phyloP scores from a whole-genome alignment of 1,284 basidiomycete genomes.

The Caloboletus firmus region DNA sequence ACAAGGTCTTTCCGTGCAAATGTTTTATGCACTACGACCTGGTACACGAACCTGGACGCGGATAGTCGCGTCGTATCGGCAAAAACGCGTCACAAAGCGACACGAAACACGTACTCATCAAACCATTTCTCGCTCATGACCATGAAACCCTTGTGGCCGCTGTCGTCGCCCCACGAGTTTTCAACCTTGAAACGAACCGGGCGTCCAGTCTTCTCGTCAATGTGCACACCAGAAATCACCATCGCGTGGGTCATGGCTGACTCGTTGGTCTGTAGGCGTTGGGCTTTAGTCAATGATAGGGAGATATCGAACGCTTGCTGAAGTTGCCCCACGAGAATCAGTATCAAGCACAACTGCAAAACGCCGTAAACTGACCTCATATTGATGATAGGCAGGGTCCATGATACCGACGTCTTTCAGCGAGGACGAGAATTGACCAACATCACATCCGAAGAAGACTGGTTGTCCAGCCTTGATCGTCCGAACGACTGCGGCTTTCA shows the following conservation, averaged over 20 bases:
- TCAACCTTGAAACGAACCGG: conserved; percentile 91
- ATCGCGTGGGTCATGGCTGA: conserved; percentile 91
- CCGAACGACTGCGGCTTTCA: conserved; percentile 82
- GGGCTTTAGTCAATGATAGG: conserved; percentile 74
- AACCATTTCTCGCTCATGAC: conserved; percentile 94
- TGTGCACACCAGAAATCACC: conserved; percentile 91
- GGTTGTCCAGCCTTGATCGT: conserved; percentile 88
- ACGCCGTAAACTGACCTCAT: conserved; percentile 52
- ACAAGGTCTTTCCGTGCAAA: conserved; percentile 79
- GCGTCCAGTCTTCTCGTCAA: conserved; percentile 68
- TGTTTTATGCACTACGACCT: conserved; percentile 82
- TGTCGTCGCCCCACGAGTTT: conserved; percentile 89
- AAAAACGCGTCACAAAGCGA: background rate
- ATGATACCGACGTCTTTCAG: conserved; percentile 72
- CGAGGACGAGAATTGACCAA: conserved; percentile 79
- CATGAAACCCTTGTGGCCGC: conserved; percentile 87
- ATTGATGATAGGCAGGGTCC: conserved; percentile 83
- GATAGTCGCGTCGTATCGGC: conserved; percentile 5
- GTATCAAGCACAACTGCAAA: background rate
- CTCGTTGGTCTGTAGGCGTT: conserved; percentile 81
- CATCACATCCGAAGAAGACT: conserved; percentile 94
- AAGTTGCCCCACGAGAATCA: background rate
- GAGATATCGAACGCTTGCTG: conserved; percentile 60
- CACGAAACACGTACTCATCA: conserved; percentile 62
- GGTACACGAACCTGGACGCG: conserved; percentile 72